These are phyloP conservation scores for Plasmodium blacklocki DNA, from an alignment of 169 alveolate species.

Conservation along the genomic window DNA sequence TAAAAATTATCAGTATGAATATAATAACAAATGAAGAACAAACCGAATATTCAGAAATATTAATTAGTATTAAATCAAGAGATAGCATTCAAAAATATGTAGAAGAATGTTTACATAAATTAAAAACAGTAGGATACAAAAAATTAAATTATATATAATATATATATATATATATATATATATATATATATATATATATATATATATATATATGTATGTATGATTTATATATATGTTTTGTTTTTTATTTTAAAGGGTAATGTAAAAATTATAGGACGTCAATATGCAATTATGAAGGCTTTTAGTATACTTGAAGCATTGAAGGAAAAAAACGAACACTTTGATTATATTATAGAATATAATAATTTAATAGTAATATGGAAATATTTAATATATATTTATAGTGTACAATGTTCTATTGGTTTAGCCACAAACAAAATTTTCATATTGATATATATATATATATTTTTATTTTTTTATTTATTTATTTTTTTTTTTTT, in stretches of 20 bases:
- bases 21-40: neutral
- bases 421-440: neutral
- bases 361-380: slow-evolving; percentile 33
- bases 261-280: slow-evolving; percentile 41
- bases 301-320: slow-evolving; percentile 39
- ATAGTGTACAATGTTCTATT: neutral
- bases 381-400: neutral
- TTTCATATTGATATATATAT: neutral
- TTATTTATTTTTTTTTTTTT: too few species aligned
- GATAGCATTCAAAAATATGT: slow-evolving; percentile 22
- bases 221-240: neutral
- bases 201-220: neutral
- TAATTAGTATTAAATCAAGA: slow-evolving; percentile 12
- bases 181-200: neutral
- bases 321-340: slow-evolving; percentile 1
- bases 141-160: neutral
- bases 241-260: slow-evolving; percentile 22
- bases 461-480: neutral
- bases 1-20: neutral
- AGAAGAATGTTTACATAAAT: slow-evolving; percentile 13
- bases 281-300: slow-evolving; percentile 57
- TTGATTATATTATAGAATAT: slow-evolving; percentile 32
- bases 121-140: slow-evolving; percentile 35
- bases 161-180: neutral
- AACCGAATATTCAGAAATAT: slow-evolving; percentile 3